Conservation (phyloP, 2,329 filamentous ascomycete genomes). For the Periconia sp. region DNA sequence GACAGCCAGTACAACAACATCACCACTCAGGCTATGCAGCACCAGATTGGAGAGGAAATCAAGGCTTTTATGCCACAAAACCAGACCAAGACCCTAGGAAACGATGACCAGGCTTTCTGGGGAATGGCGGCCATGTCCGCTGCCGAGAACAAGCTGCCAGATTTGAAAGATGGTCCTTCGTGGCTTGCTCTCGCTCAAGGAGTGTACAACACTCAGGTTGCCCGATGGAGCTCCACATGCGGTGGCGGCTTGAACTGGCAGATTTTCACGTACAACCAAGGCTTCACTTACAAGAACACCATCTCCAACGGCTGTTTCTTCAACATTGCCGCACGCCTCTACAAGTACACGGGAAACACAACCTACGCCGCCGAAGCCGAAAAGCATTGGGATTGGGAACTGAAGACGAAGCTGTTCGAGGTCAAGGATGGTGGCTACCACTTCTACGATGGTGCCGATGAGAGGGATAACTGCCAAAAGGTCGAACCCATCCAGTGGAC, state of each 20-base stretch:
- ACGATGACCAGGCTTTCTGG: constrained; percentile 63
- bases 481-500: constrained; percentile 51
- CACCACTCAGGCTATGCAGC: constrained; percentile 61
- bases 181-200: constrained; percentile 71
- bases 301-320: constrained; percentile 82
- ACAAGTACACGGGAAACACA: constrained; percentile 66
- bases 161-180: constrained; percentile 55
- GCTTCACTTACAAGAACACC: constrained; percentile 81
- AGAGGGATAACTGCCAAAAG: constrained; percentile 46
- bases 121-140: constrained; percentile 61
- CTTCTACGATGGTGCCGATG: constrained; percentile 50
- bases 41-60: constrained; percentile 68
- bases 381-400: constrained; percentile 62
- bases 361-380: constrained; percentile 62
- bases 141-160: constrained; percentile 54
- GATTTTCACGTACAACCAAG: constrained; percentile 74
- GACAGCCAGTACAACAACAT: constrained; percentile 44
- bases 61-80: constrained; percentile 78
- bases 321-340: constrained; percentile 75
- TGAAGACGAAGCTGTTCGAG: constrained; percentile 52
- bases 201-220: constrained; percentile 71
- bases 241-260: constrained; percentile 79
- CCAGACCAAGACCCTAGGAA: constrained; percentile 59
- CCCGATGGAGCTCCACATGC: constrained; percentile 71
- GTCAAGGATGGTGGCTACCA: constrained; percentile 30